These are phyloP conservation scores for Cenococcum geophilum DNA, from an alignment of 495 filamentous ascomycete genomes.

Conservation along the genomic window DNA sequence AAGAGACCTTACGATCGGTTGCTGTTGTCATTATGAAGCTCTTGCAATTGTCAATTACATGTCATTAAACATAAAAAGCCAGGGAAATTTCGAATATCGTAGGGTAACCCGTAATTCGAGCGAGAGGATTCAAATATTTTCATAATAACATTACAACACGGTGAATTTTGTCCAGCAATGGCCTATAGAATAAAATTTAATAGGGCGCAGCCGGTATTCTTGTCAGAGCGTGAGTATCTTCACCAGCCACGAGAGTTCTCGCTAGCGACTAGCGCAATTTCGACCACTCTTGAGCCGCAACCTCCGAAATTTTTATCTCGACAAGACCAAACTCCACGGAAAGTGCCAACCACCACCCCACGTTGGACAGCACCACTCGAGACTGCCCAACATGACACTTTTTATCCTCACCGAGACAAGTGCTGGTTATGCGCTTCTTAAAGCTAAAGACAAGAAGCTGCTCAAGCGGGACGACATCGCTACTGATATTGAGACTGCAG, in stretches of 20 bases:
- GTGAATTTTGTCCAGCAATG: too few species aligned
- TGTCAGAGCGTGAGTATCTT: too few species aligned
- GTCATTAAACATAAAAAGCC: background rate
- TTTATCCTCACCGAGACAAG: constrained; percentile 77
- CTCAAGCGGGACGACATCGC: constrained; percentile 75
- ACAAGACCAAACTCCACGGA: background rate
- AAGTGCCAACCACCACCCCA: background rate
- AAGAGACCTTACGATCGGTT: constrained; percentile 9
- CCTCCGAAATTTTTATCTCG: background rate
- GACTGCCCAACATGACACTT: constrained; percentile 43
- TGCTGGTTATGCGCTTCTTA: constrained; percentile 95
- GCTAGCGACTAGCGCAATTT: background rate
- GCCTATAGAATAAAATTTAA: too few species aligned
- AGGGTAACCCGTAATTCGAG: too few species aligned
- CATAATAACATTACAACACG: too few species aligned
- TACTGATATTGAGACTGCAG: constrained; percentile 67
- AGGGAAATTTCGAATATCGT: too few species aligned
- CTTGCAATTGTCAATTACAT: background rate
- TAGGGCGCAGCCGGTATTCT: too few species aligned
- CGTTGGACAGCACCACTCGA: background rate
- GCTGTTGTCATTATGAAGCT: constrained; percentile 1
- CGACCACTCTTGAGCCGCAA: background rate
- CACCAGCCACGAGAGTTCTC: too few species aligned
- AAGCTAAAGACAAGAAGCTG: constrained; percentile 96
- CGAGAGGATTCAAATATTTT: too few species aligned